These are phyloP conservation scores for Drosera spatulata DNA, from an alignment of 179 eudicot species.

Conservation along the genomic window DNA sequence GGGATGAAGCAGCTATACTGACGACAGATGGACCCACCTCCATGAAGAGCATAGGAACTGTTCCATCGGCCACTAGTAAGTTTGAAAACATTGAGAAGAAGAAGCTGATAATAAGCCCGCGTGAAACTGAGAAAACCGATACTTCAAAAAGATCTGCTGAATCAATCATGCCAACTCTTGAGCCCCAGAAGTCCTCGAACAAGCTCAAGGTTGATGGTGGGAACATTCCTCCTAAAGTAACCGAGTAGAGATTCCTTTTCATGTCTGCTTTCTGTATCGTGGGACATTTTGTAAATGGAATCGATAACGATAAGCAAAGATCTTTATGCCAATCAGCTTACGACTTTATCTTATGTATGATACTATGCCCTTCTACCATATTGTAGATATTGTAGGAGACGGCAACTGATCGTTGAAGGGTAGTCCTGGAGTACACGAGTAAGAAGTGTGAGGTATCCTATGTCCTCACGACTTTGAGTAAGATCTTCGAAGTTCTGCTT, in stretches of 20 bases:
- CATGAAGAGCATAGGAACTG: constrained; percentile 48
- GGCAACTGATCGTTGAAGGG: no score
- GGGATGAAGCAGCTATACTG: constrained; percentile 68
- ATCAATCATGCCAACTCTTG: constrained; percentile 35
- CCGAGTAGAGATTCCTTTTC: constrained; percentile 10
- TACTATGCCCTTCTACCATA: no score
- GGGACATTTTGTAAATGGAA: no score
- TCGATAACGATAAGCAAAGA: no score
- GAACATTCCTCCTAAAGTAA: constrained; percentile 12
- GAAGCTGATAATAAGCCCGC: constrained; percentile 53
- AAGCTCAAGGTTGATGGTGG: constrained; percentile 32
- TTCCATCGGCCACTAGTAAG: constrained; percentile 85
- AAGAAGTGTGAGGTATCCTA: no score
- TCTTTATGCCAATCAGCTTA: no score
- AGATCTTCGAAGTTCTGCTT: no score
- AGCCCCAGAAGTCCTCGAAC: constrained; percentile 57
- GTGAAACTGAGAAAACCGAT: constrained; percentile 42
- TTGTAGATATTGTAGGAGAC: no score
- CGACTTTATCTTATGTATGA: no score
- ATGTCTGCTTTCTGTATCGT: neutral
- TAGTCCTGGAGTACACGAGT: no score
- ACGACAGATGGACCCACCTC: constrained; percentile 67
- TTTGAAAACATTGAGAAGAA: constrained; percentile 80
- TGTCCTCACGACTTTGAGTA: no score
- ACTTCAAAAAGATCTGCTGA: constrained; percentile 43